Evolutionary conservation across 2,329 filamentous ascomycete species (phyloP).

Genomic region (Sporothrix brasiliensis): DNA sequence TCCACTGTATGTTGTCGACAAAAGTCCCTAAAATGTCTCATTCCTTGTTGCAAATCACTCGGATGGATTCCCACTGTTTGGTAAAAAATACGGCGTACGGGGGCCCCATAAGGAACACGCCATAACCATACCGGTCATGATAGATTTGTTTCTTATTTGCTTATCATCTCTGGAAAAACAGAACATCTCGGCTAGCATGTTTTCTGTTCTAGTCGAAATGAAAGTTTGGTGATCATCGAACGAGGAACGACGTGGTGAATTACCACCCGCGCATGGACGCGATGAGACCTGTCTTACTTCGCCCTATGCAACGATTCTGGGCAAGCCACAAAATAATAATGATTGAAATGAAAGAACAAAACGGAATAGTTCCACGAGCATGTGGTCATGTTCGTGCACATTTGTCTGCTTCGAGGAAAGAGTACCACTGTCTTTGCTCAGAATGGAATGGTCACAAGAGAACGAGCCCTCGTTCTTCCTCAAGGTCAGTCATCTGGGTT

Average conservation of each 20-base stretch:
- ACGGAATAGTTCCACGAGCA: background rate
- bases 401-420: background rate
- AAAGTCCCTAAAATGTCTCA: constrained; percentile 9
- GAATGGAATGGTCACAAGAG: background rate
- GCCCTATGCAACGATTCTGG: background rate
- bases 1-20: background rate
- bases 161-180: background rate
- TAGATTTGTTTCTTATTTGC: background rate
- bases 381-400: constrained; percentile 2
- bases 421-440: background rate
- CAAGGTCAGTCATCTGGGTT: background rate
- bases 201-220: constrained; percentile 5
- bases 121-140: background rate
- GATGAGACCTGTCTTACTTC: background rate
- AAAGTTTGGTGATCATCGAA: constrained; percentile 24
- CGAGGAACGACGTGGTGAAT: constrained; percentile 11
- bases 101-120: background rate
- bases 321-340: constrained; percentile 19
- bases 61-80: background rate
- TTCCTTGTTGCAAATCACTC: background rate
- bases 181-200: constrained; percentile 10
- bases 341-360: background rate
- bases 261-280: background rate
- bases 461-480: too few species aligned
- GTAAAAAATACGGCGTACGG: background rate